phyloP scores from a whole-genome alignment of 1,139 yeast species.

The Meyerozyma carpophila region DNA sequence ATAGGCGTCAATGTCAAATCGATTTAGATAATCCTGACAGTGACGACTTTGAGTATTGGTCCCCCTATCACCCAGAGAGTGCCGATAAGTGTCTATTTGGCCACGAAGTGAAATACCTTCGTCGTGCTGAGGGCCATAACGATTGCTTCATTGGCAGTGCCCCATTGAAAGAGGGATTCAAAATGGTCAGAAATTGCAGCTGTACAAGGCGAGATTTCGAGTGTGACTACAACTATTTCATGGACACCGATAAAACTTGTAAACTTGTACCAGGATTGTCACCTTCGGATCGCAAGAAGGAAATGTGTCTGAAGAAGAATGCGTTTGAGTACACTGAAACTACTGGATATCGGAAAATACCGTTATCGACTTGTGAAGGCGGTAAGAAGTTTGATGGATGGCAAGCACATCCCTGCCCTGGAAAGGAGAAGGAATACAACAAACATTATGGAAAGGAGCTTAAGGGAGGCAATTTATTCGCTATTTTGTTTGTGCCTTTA shows the following conservation, averaged over 20 bases:
- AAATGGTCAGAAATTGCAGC: constrained; percentile 60
- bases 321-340: constrained; percentile 70
- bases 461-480: constrained; percentile 47
- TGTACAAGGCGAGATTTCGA: constrained; percentile 89
- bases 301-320: constrained; percentile 52
- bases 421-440: constrained; percentile 64
- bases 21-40: constrained; percentile 52
- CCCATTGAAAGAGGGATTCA: constrained; percentile 59
- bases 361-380: constrained; percentile 69
- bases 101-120: constrained; percentile 71
- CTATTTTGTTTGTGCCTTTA: constrained; percentile 56
- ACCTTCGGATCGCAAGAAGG: constrained; percentile 58
- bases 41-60: constrained; percentile 81
- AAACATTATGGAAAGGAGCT: constrained; percentile 52
- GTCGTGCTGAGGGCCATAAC: constrained; percentile 54
- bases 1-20: constrained; percentile 64
- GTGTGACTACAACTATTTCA: constrained; percentile 82
- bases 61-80: constrained; percentile 65
- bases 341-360: constrained; percentile 75
- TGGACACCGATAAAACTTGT: constrained; percentile 79
- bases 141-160: constrained; percentile 83
- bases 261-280: constrained; percentile 66
- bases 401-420: constrained; percentile 80
- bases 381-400: constrained; percentile 65
- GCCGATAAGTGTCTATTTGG: constrained; percentile 79